Conservation (phyloP, 148 eudicot genomes). For the Talinum fruticosum region DNA sequence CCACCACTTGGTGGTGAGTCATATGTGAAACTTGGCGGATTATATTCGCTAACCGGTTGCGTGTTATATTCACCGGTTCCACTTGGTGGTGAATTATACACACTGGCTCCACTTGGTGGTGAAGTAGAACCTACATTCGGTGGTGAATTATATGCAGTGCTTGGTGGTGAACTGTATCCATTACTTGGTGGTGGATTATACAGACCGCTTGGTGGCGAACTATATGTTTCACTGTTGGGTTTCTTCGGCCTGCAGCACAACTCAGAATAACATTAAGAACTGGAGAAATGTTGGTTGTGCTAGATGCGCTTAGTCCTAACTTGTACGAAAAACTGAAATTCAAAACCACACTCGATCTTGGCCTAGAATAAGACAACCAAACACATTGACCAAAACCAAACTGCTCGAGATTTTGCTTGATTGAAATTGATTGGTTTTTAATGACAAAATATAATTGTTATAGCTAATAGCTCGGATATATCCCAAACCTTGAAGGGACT, state of each 20-base stretch:
- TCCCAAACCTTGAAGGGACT: too few relatives aligned
- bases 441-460: not conserved
- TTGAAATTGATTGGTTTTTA: not conserved
- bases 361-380: not conserved
- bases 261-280: conserved; percentile 13
- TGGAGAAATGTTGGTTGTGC: conserved; percentile 13
- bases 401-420: not conserved
- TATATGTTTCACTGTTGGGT: conserved; percentile 15
- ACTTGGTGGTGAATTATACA: conserved; percentile 12
- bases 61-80: not conserved
- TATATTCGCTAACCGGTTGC: conserved; percentile 15
- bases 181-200: conserved; percentile 11
- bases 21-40: conserved; percentile 13
- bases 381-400: not conserved
- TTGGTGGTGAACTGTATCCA: conserved; percentile 1
- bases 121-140: conserved; percentile 13
- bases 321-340: not conserved
- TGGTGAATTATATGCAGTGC: conserved; percentile 1
- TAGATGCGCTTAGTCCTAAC: not conserved
- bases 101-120: conserved; percentile 7
- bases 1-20: conserved; percentile 13
- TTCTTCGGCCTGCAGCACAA: conserved; percentile 39
- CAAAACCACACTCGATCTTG: not conserved
- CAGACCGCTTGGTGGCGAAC: conserved; percentile 7
- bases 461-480: not conserved